Evolutionary conservation across 2,329 filamentous ascomycete species (phyloP), one percentile per base, ranked within the genome.

Genomic region (Fusarium duplospermum): DNA sequence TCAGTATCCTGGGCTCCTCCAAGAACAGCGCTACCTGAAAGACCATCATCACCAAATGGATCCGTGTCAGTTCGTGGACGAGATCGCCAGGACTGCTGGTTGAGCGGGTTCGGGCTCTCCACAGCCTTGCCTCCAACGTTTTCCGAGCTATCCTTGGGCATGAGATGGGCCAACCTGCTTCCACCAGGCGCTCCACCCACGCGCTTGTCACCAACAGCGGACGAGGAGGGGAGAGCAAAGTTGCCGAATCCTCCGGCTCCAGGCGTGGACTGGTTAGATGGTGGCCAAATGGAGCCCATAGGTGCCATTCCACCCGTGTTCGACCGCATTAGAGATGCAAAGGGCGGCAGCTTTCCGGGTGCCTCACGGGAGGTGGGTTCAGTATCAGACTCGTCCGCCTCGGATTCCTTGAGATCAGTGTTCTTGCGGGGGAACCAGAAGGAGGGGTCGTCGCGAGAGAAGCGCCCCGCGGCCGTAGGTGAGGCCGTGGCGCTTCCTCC

Each of bases 161-260:
- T 92, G 24, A 98, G 83, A 79, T 94, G 94, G 75, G 95, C 96
- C 78, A 98, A 91, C 31, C 95, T 92, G 81, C 95, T 98, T 80
- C 94, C 94, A 4, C 93, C 91, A 66, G 93, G 88, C 31, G 89
- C 83, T 79, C 89, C 92, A 31, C 91, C 92, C 77, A 93, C 89
- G 11, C 93, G 91, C 84, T 96, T 97, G 64, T 97, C 94, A 5
- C 88, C 85, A 33, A 90, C 86, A 8, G 88, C 83, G 20, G 89
- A 86, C 36, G 88, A 83, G 60, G 85, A 83, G 57, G 85, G 83
- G 62, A 97, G 82, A n/a, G 93, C 92, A 82, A 98, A 98, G 78
- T 92, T 96, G 13, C 96, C 96, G 83, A 99, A 99, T 24, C 92
- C 92, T 36, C 96, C 95, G 8, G 92, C 89, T 76, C 93, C 90